Percentiles rank a stretch among this genome's conserved stretches.
These are phyloP conservation scores for Starmera dryadoides DNA, from an alignment of 805 yeast genomes.

Conservation along the genomic window DNA sequence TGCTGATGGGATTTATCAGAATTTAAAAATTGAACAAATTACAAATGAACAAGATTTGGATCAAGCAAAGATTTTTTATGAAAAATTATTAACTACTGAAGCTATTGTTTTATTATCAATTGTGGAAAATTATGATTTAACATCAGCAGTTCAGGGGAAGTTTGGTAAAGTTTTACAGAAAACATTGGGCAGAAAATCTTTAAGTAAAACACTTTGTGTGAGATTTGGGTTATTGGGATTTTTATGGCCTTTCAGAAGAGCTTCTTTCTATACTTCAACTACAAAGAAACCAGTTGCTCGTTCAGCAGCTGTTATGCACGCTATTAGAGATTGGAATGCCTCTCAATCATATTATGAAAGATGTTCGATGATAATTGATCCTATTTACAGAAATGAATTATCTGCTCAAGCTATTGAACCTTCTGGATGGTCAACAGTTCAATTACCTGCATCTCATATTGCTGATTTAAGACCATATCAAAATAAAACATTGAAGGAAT, in stretches of 20 bases:
- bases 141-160: slow-evolving; percentile 24
- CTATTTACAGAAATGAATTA: slow-evolving; percentile 26
- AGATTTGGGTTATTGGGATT: slow-evolving; percentile 34
- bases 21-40: neutral
- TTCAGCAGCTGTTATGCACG: slow-evolving; percentile 30
- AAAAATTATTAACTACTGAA: slow-evolving; percentile 29
- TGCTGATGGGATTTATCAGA: neutral
- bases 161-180: slow-evolving; percentile 18
- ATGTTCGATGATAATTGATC: slow-evolving; percentile 31
- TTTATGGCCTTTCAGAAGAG: slow-evolving; percentile 38
- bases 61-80: slow-evolving; percentile 19
- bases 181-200: slow-evolving; percentile 25
- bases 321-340: slow-evolving; percentile 29
- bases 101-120: slow-evolving; percentile 32
- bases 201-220: slow-evolving; percentile 24
- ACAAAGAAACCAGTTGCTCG: slow-evolving; percentile 34
- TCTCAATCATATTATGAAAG: slow-evolving; percentile 18
- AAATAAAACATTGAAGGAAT: slow-evolving; percentile 24
- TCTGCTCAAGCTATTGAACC: slow-evolving; percentile 27
- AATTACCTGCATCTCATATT: slow-evolving; percentile 32
- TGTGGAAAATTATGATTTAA: slow-evolving; percentile 30
- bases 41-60: slow-evolving; percentile 1
- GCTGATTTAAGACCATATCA: slow-evolving; percentile 30
- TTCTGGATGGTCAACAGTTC: slow-evolving; percentile 29
- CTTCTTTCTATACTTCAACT: slow-evolving; percentile 30